Evolutionary conservation across 1,284 basidiomycete genomes (phyloP), one percentile per base, ranked within the genome.

Genomic region (Cutaneotrichosporon dermatis): DNA sequence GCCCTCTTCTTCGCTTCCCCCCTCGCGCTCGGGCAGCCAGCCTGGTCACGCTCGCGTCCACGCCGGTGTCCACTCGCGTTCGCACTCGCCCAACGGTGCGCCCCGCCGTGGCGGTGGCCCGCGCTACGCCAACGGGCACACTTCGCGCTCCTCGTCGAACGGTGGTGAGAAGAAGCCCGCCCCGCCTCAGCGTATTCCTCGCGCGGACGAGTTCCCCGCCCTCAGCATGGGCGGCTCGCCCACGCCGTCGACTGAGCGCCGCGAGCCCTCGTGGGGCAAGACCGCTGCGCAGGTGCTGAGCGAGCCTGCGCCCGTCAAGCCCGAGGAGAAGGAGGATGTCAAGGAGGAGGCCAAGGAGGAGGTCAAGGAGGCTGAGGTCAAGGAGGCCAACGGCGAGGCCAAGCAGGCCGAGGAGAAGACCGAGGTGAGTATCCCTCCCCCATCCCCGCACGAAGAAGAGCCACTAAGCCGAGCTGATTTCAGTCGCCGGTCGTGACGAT

Each of bases 151-250:
- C 41, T 63, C 64, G 13, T 64, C 63, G 51, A 61, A 62, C 37
- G 67, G 64, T 33, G 58, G 61, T 44, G 42, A 54, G 54, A 62
- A 62, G 54, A 65, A 60, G 60, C 34, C 60, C 25, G 42, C 43
- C 2, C 57, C 64, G 16, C 64, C 66, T 40, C 77, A 79, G 67
- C 68, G 76, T 41, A 67, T 79, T 7, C 78, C 78, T 12, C 64
- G 68, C 48, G 75, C 76, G 10, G 75, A 77, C 60, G 78, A 79
- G 55, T 79, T 79, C 71, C 78, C 78, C 12, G 76, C 74, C 36
- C 66, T 79, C 3, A 68, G 73, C 36, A 25, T 60, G 35, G 58
- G 58, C 16, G 57, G 57, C n/a, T 45, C 57, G 7, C 39, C 54
- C n/a, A 63, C 67, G 1, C 65, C 68, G 25, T 25, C 25, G 12